Conservation (phyloP, 345 rosid genomes). For the Theobroma cacao region DNA sequence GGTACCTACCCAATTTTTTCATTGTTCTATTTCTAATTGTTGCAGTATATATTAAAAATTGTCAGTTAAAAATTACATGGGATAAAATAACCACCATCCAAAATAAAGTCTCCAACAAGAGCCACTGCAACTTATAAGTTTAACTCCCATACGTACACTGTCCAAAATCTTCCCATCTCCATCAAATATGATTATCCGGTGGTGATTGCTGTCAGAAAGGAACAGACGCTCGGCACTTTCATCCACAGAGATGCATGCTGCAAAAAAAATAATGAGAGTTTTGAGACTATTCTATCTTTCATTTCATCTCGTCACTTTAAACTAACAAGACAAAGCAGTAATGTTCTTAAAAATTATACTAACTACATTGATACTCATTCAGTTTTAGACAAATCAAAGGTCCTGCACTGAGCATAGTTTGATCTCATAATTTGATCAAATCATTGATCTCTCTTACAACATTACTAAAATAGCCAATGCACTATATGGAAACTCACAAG, state of each 20-base stretch:
- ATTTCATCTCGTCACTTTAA: conserved; percentile 1
- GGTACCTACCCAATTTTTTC: neutral
- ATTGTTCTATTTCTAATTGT: neutral
- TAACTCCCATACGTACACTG: conserved; percentile 51
- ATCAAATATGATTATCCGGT: conserved; percentile 66
- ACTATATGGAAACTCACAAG: neutral
- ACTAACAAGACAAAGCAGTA: neutral
- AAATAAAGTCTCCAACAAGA: neutral
- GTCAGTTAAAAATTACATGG: neutral
- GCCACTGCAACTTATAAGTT: neutral
- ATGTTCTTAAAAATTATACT: neutral
- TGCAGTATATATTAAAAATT: conserved; percentile 3
- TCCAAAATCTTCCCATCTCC: conserved; percentile 69
- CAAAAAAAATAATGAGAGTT: neutral
- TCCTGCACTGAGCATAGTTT: neutral
- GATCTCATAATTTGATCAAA: neutral
- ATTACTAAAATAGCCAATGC: neutral
- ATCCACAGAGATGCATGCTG: conserved; percentile 84
- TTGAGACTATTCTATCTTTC: conserved; percentile 12
- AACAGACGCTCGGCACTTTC: conserved; percentile 60
- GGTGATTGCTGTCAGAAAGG: conserved; percentile 95
- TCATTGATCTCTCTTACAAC: neutral
- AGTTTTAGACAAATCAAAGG: neutral
- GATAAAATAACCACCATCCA: neutral
- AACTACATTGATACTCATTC: neutral